Conservation (phyloP, 257 asterid species). For the Verbena officinalis region DNA sequence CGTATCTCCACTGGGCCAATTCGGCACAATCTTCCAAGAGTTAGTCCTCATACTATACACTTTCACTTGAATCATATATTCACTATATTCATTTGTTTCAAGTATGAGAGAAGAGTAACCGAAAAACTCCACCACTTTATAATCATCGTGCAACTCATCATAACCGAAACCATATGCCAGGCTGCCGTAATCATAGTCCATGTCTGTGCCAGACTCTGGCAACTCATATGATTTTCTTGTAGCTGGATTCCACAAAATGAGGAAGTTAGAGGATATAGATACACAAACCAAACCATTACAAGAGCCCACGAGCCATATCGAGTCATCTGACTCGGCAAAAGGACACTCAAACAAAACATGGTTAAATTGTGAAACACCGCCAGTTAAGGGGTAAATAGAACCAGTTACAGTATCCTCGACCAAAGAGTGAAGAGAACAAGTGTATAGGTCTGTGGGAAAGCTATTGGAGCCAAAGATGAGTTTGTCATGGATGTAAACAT, state of each 20-base stretch:
- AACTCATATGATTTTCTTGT: slow-evolving; percentile 8
- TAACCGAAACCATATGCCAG: slow-evolving; percentile 22
- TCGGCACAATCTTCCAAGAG: slow-evolving; percentile 28
- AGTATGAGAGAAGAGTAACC: not conserved
- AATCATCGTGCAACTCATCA: slow-evolving; percentile 36
- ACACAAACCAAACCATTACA: slow-evolving; percentile 37
- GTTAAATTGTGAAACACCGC: not conserved
- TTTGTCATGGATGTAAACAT: slow-evolving; percentile 15
- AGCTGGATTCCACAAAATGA: slow-evolving; percentile 34
- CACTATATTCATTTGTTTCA: not conserved
- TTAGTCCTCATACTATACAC: slow-evolving; percentile 29
- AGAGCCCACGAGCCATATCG: slow-evolving; percentile 30
- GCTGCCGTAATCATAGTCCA: not conserved
- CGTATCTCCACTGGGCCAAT: slow-evolving; percentile 23
- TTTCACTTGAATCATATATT: slow-evolving; percentile 20
- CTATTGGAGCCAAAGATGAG: slow-evolving; percentile 23
- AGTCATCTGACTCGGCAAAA: slow-evolving; percentile 13
- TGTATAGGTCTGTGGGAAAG: slow-evolving; percentile 15
- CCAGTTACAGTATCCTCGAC: slow-evolving; percentile 9
- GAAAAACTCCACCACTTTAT: slow-evolving; percentile 30
- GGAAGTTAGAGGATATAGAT: slow-evolving; percentile 2
- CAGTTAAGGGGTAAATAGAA: slow-evolving; percentile 22
- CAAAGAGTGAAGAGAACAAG: slow-evolving; percentile 17
- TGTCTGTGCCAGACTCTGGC: slow-evolving; percentile 19
- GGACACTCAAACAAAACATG: slow-evolving; percentile 32